Conservation (phyloP, 805 yeast genomes). For the Candida yuanshanica region DNA sequence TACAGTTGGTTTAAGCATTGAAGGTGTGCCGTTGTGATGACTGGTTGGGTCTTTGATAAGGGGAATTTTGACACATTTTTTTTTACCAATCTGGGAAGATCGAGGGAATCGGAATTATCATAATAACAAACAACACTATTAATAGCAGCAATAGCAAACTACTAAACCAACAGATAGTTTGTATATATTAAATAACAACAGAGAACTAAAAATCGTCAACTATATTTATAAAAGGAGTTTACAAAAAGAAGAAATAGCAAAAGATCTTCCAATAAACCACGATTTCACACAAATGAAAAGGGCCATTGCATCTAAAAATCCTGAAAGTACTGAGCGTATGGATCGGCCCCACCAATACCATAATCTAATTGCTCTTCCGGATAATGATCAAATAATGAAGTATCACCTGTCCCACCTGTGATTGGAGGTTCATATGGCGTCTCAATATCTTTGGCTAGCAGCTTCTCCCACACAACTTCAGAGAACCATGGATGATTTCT, state of each 20-base stretch:
- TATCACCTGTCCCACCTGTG: slow-evolving; percentile 88
- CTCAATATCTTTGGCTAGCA: slow-evolving; percentile 79
- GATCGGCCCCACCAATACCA: slow-evolving; percentile 72
- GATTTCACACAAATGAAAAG: too few species aligned
- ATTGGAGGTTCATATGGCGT: slow-evolving; percentile 97
- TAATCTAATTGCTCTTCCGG: slow-evolving; percentile 86
- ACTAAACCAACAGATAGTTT: too few species aligned
- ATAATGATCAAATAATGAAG: slow-evolving; percentile 75
- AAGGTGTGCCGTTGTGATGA: not conserved
- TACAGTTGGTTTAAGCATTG: not conserved
- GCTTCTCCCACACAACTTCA: slow-evolving; percentile 90
- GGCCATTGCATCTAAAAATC: slow-evolving; percentile 59
- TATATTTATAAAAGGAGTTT: too few species aligned
- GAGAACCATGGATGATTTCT: slow-evolving; percentile 87
- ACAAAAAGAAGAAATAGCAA: too few species aligned
- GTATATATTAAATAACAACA: too few species aligned
- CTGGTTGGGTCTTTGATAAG: not conserved
- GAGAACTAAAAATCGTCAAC: too few species aligned
- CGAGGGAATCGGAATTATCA: too few species aligned
- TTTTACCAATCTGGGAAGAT: too few species aligned
- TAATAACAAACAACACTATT: too few species aligned
- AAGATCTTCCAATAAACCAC: too few species aligned
- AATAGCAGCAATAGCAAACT: too few species aligned
- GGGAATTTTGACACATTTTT: not conserved
- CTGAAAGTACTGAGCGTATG: slow-evolving; percentile 54